Conservation (phyloP, 371 early-diverging fungal genomes). For the Mucor mucedo region DNA sequence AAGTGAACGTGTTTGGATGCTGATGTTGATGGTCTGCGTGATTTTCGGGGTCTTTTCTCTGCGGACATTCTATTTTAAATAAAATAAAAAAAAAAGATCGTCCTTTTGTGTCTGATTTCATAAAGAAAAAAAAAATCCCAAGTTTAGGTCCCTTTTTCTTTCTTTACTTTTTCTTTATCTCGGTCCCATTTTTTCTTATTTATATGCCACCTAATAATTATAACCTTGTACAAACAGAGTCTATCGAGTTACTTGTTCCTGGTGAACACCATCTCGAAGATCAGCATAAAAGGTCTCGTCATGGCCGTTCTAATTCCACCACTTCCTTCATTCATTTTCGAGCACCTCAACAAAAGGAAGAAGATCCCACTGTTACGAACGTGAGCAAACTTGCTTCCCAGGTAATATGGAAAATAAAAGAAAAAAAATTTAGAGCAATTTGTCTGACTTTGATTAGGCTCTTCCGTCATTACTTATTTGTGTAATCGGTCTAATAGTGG, state of each 20-base stretch:
- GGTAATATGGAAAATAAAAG: constrained; percentile 15
- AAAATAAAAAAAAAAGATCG: background rate
- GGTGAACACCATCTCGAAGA: constrained; percentile 17
- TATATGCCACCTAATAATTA: constrained; percentile 29
- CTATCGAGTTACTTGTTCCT: constrained; percentile 25
- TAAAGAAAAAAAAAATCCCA: background rate
- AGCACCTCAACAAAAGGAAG: constrained; percentile 28
- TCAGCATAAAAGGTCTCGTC: constrained; percentile 16
- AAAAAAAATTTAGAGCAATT: background rate
- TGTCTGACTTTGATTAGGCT: constrained; percentile 51
- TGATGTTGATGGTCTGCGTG: constrained; percentile 20
- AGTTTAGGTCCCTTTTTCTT: background rate
- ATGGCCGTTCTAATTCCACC: constrained; percentile 30
- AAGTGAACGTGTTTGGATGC: constrained; percentile 47
- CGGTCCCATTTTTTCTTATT: background rate
- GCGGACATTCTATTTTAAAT: constrained; percentile 2
- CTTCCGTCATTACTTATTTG: constrained; percentile 77
- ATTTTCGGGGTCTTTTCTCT: constrained; percentile 1
- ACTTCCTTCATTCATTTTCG: constrained; percentile 48
- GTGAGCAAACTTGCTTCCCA: constrained; percentile 34
- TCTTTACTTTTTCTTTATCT: constrained; percentile 8
- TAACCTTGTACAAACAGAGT: constrained; percentile 16
- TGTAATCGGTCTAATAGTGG: constrained; percentile 72
- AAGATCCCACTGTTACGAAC: constrained; percentile 8
- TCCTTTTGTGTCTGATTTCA: background rate